Base-by-base conservation (phyloP, 768 basidiomycete genomes). In the Gyrodon lividus region DNA sequence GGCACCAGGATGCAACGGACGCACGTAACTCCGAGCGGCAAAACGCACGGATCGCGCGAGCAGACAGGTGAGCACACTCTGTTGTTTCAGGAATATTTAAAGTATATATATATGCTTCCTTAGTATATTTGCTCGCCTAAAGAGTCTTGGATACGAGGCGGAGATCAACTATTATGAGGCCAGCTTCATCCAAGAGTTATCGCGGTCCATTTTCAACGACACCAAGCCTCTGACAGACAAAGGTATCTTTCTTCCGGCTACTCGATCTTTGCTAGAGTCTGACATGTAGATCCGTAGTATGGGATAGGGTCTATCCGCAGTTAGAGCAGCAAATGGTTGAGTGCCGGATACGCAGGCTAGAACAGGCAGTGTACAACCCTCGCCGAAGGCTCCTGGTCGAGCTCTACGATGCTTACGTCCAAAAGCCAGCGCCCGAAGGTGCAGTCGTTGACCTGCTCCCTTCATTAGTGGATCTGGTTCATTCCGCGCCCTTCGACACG, bases 171-270 rank as follows among this genome's bases (percentile, higher is more conserved):
- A 23, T 33, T 35, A 14, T 37, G 44, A 40, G 3, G 3, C 0
- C 14, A 0, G 1, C 14, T 1, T 2, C 2, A 41, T 60, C 7
- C 39, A 22, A 12, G 9, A n/a, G 8, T 33, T 37, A 14, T 14
- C 19, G 4, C 39, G 30, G 14, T 7, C 40, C 5, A 4, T 47
- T 42, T 62, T 52, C 46, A 52, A 44, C 39, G 44, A 20, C 3
- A 46, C 43, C 39, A 52, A 51, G 4, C 45, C 51, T 0, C 58
- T 63, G 20, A 62, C 46, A 6, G 46, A 54, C 30, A 33, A 28
- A 17, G 58, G 58, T 58, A 30, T 23, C 7, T 12, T 24, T 52
- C 24, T 13, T 33, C 17, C 5, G 26, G 28, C 26, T 17, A 7
- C 14, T 13, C 22, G 4, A 2, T 4, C 23, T n/a, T 8, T 12